phyloP scores from a whole-genome alignment of 371 early-diverging fungal species.

The Mortierella sp. region DNA sequence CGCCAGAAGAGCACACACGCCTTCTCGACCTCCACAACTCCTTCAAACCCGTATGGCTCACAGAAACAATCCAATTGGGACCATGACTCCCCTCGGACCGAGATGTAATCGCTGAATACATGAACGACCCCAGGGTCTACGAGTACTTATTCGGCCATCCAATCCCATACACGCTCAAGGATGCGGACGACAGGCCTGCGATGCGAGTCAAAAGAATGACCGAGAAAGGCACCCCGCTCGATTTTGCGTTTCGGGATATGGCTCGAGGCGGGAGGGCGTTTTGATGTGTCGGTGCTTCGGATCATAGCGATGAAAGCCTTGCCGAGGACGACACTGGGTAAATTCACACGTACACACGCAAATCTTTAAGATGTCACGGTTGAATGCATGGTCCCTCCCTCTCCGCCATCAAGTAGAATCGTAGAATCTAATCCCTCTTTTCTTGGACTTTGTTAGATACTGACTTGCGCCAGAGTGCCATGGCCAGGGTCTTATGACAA shows the following conservation, averaged over 20 bases:
- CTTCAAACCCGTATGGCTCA: slow-evolving; percentile 38
- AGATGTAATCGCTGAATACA: slow-evolving; percentile 19
- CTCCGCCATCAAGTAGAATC: neutral
- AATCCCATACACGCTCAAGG: slow-evolving; percentile 31
- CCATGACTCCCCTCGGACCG: slow-evolving; percentile 39
- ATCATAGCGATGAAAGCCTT: slow-evolving; percentile 33
- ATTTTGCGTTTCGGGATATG: slow-evolving; percentile 37
- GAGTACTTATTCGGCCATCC: slow-evolving; percentile 37
- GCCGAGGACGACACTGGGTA: slow-evolving; percentile 51
- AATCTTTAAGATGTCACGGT: neutral
- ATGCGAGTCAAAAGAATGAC: slow-evolving; percentile 26
- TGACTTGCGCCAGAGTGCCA: slow-evolving; percentile 52
- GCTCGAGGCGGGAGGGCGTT: slow-evolving; percentile 27
- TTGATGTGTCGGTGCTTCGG: slow-evolving; percentile 22
- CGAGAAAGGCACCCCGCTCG: slow-evolving; percentile 25
- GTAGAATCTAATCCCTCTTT: neutral
- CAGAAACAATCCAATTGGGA: slow-evolving; percentile 43
- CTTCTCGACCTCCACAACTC: slow-evolving; percentile 30
- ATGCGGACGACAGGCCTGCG: slow-evolving; percentile 36
- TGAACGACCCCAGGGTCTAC: slow-evolving; percentile 37
- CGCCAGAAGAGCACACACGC: slow-evolving; percentile 31
- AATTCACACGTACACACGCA: neutral
- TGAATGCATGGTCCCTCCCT: neutral
- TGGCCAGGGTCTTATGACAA: slow-evolving; percentile 46
- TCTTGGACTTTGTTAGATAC: slow-evolving; percentile 18